These are phyloP conservation scores for Thymus quinquecostatus DNA, from an alignment of 257 asterid genomes.

Conservation along the genomic window DNA sequence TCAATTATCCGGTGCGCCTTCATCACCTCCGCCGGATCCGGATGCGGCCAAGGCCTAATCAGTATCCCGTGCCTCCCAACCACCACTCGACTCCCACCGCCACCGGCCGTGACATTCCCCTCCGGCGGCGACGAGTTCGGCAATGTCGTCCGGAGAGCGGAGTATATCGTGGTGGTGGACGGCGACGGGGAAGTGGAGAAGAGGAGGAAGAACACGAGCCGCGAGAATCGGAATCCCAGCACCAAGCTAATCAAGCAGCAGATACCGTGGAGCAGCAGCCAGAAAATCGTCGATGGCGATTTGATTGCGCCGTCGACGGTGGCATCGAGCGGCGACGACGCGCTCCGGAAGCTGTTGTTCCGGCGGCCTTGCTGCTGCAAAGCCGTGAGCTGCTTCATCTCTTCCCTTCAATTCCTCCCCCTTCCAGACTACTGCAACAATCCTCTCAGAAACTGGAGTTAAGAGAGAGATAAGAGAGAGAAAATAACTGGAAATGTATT, in stretches of 20 bases:
- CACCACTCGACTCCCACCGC: constrained; percentile 68
- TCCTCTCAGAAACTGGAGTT: constrained; percentile 7
- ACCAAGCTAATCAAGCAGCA: constrained; percentile 90
- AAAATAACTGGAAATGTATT: not conserved
- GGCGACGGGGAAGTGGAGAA: constrained; percentile 55
- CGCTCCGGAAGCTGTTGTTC: constrained; percentile 73
- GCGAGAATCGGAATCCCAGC: constrained; percentile 92
- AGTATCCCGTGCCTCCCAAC: constrained; percentile 96
- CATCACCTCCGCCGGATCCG: constrained; percentile 91
- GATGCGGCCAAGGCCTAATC: constrained; percentile 99
- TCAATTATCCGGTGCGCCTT: constrained; percentile 85
- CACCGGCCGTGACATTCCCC: constrained; percentile 39
- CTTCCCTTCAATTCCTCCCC: not conserved
- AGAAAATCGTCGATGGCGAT: constrained; percentile 77
- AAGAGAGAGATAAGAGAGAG: constrained; percentile 19
- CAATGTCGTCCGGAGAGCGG: constrained; percentile 35
- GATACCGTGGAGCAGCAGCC: constrained; percentile 74
- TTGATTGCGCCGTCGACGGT: constrained; percentile 64
- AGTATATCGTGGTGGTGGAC: constrained; percentile 47
- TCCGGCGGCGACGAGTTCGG: constrained; percentile 36
- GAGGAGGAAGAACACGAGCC: constrained; percentile 75
- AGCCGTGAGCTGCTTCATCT: constrained; percentile 79
- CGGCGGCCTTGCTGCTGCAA: constrained; percentile 90
- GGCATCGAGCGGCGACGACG: constrained; percentile 62
- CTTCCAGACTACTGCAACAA: constrained; percentile 18